Evolutionary conservation across 805 yeast genomes (phyloP).

Genomic region (Huiozyma naganishii): DNA sequence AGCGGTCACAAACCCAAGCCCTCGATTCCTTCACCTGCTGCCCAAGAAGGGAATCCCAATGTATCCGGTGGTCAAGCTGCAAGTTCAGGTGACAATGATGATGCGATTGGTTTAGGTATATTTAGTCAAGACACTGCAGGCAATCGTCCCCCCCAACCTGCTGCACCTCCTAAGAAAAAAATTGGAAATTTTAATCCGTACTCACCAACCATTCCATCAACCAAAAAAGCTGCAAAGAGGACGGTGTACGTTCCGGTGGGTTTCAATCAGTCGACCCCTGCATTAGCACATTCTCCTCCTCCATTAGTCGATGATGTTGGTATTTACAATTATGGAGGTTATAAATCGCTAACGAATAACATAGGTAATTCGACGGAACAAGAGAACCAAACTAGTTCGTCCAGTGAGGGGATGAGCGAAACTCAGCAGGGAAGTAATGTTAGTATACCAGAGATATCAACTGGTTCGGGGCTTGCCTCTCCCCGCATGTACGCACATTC

Average conservation of each 20-base stretch:
- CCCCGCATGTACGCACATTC: neutral
- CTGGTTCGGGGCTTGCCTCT: neutral
- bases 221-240: slow-evolving; percentile 2
- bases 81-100: too few relatives aligned
- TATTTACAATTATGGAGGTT: slow-evolving; percentile 3
- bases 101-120: neutral
- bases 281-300: neutral
- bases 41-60: neutral
- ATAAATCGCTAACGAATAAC: neutral
- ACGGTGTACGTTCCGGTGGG: slow-evolving; percentile 5
- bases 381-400: neutral
- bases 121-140: neutral
- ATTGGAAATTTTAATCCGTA: slow-evolving; percentile 2
- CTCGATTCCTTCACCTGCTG: neutral
- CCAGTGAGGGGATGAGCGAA: slow-evolving; percentile 1
- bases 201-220: slow-evolving; percentile 3
- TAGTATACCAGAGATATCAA: too few relatives aligned
- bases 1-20: too few relatives aligned
- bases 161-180: neutral
- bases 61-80: too few relatives aligned
- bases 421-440: neutral
- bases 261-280: neutral
- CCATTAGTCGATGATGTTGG: neutral
- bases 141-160: too few relatives aligned
- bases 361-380: neutral